Evolutionary conservation across 228 moss, liverwort and hornwort species (phyloP).

Genomic region (Sphagnum magellanicum): DNA sequence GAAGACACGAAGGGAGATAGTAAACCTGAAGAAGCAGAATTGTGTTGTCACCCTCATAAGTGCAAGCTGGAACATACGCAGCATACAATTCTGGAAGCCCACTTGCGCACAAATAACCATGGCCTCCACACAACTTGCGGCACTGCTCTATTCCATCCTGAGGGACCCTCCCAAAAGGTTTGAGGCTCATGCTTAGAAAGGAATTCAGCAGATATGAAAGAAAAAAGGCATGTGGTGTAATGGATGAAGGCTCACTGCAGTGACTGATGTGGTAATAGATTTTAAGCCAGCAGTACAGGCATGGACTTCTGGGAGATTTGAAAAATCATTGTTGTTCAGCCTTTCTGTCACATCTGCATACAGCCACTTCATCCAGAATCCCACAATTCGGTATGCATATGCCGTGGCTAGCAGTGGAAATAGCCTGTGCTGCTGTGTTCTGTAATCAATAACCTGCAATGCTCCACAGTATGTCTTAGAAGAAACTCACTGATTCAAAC

Average conservation of each 20-base stretch:
- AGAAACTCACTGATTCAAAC: background rate
- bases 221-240: slow-evolving; percentile 1
- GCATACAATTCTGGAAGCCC: slow-evolving; percentile 95
- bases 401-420: slow-evolving; percentile 87
- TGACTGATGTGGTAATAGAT: slow-evolving; percentile 76
- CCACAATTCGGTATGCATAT: slow-evolving; percentile 82
- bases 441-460: slow-evolving; percentile 88
- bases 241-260: slow-evolving; percentile 53
- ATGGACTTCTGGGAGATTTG: slow-evolving; percentile 96
- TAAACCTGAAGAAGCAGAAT: slow-evolving; percentile 88
- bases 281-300: slow-evolving; percentile 97
- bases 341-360: slow-evolving; percentile 82
- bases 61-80: slow-evolving; percentile 89
- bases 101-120: slow-evolving; percentile 94
- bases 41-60: slow-evolving; percentile 95
- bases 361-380: slow-evolving; percentile 89
- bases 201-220: background rate
- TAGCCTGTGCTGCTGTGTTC: slow-evolving; percentile 83
- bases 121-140: slow-evolving; percentile 96
- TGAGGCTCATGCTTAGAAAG: background rate
- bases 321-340: slow-evolving; percentile 72
- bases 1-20: too few species aligned
- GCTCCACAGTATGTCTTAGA: background rate
- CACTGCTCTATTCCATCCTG: slow-evolving; percentile 98
- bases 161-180: background rate